phyloP scores from a whole-genome alignment of 2,329 filamentous ascomycete genomes.

The Penicillium sp. region DNA sequence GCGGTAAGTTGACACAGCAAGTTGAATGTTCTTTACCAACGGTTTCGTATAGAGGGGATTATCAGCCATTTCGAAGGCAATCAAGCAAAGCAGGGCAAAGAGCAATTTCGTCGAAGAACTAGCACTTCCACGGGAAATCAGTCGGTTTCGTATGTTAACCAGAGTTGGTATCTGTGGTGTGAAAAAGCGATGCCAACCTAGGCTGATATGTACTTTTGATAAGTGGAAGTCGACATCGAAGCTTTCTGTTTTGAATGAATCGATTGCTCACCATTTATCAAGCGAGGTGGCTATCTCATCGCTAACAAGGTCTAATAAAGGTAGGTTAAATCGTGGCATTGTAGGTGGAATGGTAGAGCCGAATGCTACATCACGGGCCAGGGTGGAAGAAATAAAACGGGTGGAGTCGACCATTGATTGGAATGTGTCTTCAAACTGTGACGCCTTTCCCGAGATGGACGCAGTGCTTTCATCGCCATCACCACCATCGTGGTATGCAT shows the following conservation, averaged over 20 bases:
- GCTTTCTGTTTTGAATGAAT: background rate
- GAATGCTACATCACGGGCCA: background rate
- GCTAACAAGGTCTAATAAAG: background rate
- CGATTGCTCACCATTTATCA: conserved; percentile 1
- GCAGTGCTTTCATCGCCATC: too few species aligned
- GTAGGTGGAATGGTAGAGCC: background rate
- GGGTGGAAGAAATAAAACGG: background rate
- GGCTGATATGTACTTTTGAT: conserved; percentile 15
- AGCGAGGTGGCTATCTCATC: background rate
- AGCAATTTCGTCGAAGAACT: conserved; percentile 17
- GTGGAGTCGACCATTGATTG: background rate
- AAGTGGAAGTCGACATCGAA: conserved; percentile 4
- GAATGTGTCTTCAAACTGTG: background rate
- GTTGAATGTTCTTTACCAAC: conserved; percentile 8
- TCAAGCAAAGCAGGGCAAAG: conserved; percentile 16
- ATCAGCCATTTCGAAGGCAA: conserved; percentile 9
- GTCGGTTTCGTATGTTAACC: conserved; percentile 12
- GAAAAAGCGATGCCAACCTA: conserved; percentile 18
- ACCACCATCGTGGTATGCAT: background rate
- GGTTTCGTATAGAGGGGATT: background rate
- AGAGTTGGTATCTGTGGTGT: conserved; percentile 14
- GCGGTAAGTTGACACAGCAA: conserved; percentile 16
- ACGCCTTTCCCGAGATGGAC: too few species aligned
- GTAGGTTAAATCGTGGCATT: background rate
- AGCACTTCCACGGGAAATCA: conserved; percentile 1